Base-by-base conservation (phyloP, 306 rosid genomes). In the Echinosophora koreensis region DNA sequence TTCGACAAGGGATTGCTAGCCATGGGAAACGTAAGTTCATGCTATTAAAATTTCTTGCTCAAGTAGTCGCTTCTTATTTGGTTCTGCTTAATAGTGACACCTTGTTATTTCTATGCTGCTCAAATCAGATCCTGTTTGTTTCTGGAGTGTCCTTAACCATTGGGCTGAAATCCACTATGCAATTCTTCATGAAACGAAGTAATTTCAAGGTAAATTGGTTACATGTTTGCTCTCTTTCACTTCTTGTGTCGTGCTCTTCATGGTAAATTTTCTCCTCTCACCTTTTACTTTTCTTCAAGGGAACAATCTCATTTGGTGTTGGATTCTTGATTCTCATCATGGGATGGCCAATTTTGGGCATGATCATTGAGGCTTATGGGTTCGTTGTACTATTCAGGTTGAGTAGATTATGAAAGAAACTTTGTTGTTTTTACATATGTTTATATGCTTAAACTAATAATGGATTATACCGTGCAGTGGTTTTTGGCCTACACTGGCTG, bases 401-500 rank as follows among this genome's bases (percentile, higher is more conserved):
- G 74, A 41, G 57, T 70, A 42, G 71, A 79, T 41, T 42, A 71
- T 55, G 17, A 76, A 66, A 77, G 69, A 54, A 38, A 42, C 18
- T 22, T 22, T 61, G 39, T 66, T 82, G 41, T 69, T 18, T 62
- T 54, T 65, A 65, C 50, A 54, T 60, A 49, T 73, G 34, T 62
- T 64, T 65, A 54, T 54, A 4, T 79, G 39, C 44, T 71, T 71
- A 61, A 55, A 57, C 71, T 85, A 79, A 84, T 87, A 60, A 76
- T 88, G 63, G 58, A 70, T 50, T 76, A 58, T 84, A 49, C 61
- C 73, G 35, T 84, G 87, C 94, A 96, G 98, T 62, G 99, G 99
- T 81, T 96, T 96, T 90, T 96, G 99, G 99, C 99, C 99, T 62
- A 96, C 99, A n/a, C 70, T 96, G 69, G 86, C 97, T 58, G 96